Conservation (phyloP, 164 flowering plant genomes). For the Liquidambar formosana region DNA sequence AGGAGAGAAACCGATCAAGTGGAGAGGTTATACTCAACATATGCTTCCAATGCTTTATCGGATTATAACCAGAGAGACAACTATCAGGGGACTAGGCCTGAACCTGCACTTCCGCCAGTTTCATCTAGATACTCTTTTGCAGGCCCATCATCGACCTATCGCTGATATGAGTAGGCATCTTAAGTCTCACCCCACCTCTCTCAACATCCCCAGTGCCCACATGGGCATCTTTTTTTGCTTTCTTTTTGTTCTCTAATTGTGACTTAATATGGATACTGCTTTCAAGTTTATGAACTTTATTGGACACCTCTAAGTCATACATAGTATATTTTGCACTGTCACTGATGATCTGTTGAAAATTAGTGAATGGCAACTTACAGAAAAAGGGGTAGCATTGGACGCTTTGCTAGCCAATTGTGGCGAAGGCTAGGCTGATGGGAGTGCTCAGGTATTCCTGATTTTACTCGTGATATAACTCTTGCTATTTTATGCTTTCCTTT, state of each 20-base stretch:
- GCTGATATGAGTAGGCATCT: constrained; percentile 17
- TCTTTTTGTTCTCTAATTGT: too few species aligned
- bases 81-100: constrained; percentile 21
- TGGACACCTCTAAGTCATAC: background rate
- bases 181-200: background rate
- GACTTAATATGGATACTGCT: too few species aligned
- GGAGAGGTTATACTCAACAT: constrained; percentile 23
- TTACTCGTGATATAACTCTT: background rate
- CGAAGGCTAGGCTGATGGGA: background rate
- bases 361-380: too few species aligned
- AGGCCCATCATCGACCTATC: constrained; percentile 41
- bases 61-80: constrained; percentile 27
- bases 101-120: constrained; percentile 34
- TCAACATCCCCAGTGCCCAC: too few species aligned
- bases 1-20: constrained; percentile 17
- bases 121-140: constrained; percentile 70
- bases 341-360: background rate
- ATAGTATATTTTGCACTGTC: background rate
- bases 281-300: too few species aligned
- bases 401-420: too few species aligned
- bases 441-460: background rate
- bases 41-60: constrained; percentile 28
- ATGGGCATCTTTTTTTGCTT: too few species aligned
- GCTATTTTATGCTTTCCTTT: background rate
- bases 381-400: too few species aligned